These are phyloP conservation scores for Phytophthora palmivora DNA, from an alignment of 352 stramenopile species.

Conservation along the genomic window DNA sequence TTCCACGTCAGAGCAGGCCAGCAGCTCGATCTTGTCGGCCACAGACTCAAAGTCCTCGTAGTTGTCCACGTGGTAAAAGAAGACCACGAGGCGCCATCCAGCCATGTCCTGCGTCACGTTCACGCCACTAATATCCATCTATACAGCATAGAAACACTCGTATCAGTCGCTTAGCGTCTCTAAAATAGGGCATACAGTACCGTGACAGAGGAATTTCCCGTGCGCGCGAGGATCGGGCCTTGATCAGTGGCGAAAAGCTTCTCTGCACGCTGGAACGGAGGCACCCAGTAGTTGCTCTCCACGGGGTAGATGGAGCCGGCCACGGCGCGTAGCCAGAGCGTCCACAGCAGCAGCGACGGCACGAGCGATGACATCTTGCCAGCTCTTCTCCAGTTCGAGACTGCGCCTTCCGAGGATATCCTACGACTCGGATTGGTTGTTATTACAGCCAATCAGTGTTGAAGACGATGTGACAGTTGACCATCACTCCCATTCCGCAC, in stretches of 20 bases:
- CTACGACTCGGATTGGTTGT: constrained; percentile 20
- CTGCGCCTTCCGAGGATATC: constrained; percentile 1
- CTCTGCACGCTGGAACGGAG: constrained; percentile 83
- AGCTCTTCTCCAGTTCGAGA: constrained; percentile 17
- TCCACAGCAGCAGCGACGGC: constrained; percentile 19
- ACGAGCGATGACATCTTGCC: constrained; percentile 26
- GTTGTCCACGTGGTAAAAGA: constrained; percentile 85
- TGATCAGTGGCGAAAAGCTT: constrained; percentile 86
- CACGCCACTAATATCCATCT: constrained; percentile 72
- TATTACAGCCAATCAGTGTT: constrained; percentile 11
- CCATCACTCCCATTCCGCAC: constrained; percentile 29
- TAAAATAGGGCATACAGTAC: constrained; percentile 27
- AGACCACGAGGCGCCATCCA: constrained; percentile 78
- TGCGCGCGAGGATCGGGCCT: constrained; percentile 68
- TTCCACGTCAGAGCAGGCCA: constrained; percentile 64
- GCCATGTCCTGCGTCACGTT: constrained; percentile 78
- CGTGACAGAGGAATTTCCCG: constrained; percentile 69
- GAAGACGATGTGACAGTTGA: constrained; percentile 52
- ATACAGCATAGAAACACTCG: background rate
- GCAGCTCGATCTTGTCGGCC: constrained; percentile 74
- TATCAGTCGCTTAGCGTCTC: background rate
- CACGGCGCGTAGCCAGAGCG: constrained; percentile 15
- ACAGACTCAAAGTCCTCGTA: constrained; percentile 69
- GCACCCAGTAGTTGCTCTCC: constrained; percentile 76
- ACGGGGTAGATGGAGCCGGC: constrained; percentile 76